phyloP scores from a whole-genome alignment of 768 basidiomycete species.

The Infundibulicybe gibba region DNA sequence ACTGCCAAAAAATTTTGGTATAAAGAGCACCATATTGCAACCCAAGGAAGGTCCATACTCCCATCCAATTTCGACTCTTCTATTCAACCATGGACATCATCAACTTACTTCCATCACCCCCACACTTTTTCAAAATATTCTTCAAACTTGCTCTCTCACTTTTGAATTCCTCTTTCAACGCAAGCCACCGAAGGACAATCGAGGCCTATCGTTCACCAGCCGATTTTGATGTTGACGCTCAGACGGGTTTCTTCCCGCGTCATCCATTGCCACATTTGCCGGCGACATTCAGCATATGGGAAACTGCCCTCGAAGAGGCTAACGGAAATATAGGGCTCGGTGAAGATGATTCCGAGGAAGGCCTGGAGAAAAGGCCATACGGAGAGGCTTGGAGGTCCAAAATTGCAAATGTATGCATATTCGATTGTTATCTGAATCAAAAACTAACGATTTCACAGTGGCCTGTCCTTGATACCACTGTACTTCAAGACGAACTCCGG shows the following conservation, averaged over 20 bases:
- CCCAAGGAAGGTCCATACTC: slow-evolving; percentile 1
- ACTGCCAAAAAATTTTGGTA: too few species aligned
- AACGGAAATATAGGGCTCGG: slow-evolving; percentile 51
- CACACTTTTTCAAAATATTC: slow-evolving; percentile 45
- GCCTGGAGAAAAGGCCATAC: slow-evolving; percentile 40
- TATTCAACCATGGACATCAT: slow-evolving; percentile 32
- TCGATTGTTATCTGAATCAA: slow-evolving; percentile 4
- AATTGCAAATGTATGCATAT: slow-evolving; percentile 56
- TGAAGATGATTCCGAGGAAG: slow-evolving; percentile 47
- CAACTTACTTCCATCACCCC: slow-evolving; percentile 49
- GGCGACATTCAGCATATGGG: slow-evolving; percentile 63
- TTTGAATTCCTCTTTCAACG: slow-evolving; percentile 38
- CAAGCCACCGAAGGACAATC: slow-evolving; percentile 23
- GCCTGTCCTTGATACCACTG: slow-evolving; percentile 59
- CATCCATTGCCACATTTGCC: slow-evolving; percentile 56
- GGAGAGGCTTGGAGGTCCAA: slow-evolving; percentile 68
- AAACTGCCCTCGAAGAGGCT: slow-evolving; percentile 56
- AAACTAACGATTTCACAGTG: slow-evolving; percentile 42
- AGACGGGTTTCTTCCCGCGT: slow-evolving; percentile 84
- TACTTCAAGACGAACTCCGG: slow-evolving; percentile 52
- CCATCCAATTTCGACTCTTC: slow-evolving; percentile 2
- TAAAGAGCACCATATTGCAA: slow-evolving; percentile 4
- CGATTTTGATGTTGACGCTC: slow-evolving; percentile 54
- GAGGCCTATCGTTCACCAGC: slow-evolving; percentile 30
- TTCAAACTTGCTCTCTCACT: slow-evolving; percentile 42